Base-by-base conservation (phyloP, 768 basidiomycete genomes). In the Mrakia gelida region DNA sequence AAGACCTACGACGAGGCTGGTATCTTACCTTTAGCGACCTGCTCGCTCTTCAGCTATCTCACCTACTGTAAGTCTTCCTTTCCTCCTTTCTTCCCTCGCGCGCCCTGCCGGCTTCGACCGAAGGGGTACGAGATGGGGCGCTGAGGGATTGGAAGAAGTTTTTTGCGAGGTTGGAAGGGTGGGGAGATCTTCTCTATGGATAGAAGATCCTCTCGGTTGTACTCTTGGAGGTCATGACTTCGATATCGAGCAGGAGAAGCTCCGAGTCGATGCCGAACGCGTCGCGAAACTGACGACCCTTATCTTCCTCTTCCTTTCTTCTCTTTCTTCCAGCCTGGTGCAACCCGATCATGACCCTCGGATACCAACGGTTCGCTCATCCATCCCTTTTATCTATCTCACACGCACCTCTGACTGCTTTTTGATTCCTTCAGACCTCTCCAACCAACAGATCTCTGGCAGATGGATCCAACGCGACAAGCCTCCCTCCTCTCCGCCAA, bases 371-470 rank as follows among this genome's bases (percentile, higher is more conserved):
- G 38, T 38, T 3, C 38, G 38, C 38, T 3, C 38, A 38, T 38
- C 38, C n/a, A n/a, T n/a, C 38, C 38, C 8, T 38, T 38, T 8
- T 38, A 3, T 38, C 38, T 38, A 38, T 3, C 8, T 3, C 38
- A 38, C 38, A 8, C 38, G 38, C 38, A 38, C 38, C 38, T 3
- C 38, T 38, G 38, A 38, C 8, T 38, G 38, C 38, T 38, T 38
- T 38, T 38, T 38, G 4, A 3, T 38, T 38, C 38, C 3, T 38
- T 3, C 38, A 38, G 38, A 11, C 92, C 94, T 0, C 87, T 96
- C 3, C 91, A 94, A 81, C 89, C 90, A 0, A 84, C 91, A 0
- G 94, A 95, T 84, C 86, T 95, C 5, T 95, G 91, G 87, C 91
- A 89, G 83, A 88, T 95, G 34, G 89, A 89, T 77, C 88, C 90